Percentiles rank a stretch among this genome's conserved stretches.
Evolutionary conservation across 2,329 filamentous ascomycete genomes (phyloP).

Genomic region (Ophiostoma quercus): DNA sequence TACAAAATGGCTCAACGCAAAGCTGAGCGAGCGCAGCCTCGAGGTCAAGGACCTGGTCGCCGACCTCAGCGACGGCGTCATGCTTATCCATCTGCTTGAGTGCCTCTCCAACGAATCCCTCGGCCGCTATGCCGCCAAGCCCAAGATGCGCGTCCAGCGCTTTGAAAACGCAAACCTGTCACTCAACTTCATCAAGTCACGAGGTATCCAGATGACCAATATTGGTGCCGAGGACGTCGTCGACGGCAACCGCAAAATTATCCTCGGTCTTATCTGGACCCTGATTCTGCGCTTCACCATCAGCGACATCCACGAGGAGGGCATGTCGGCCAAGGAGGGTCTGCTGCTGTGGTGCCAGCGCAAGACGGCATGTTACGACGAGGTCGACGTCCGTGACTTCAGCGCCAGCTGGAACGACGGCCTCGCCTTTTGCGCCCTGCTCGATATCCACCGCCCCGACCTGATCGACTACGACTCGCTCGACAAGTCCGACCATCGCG

Average conservation of each 20-base stretch:
- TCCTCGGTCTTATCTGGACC: constrained; percentile 95
- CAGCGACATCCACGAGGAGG: constrained; percentile 96
- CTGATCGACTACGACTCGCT: constrained; percentile 93
- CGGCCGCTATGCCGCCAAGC: constrained; percentile 92
- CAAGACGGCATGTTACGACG: constrained; percentile 97
- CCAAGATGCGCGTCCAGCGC: constrained; percentile 89
- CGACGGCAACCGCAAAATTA: constrained; percentile 96
- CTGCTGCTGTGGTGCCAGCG: constrained; percentile 94
- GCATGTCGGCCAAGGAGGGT: constrained; percentile 95
- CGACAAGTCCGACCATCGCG: constrained; percentile 88
- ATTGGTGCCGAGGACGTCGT: constrained; percentile 98
- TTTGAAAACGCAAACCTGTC: constrained; percentile 98
- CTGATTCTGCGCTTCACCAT: constrained; percentile 97
- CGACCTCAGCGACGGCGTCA: constrained; percentile 89
- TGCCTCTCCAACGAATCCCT: constrained; percentile 91
- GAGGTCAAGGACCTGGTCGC: constrained; percentile 80
- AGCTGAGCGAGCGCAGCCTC: constrained; percentile 71
- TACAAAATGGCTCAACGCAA: constrained; percentile 99
- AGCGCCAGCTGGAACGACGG: constrained; percentile 96
- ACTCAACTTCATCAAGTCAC: constrained; percentile 76
- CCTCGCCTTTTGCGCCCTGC: constrained; percentile 87
- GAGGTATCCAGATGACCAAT: constrained; percentile 95
- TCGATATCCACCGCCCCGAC: constrained; percentile 95
- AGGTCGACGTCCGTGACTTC: constrained; percentile 92
- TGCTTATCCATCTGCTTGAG: constrained; percentile 94